Evolutionary conservation across 257 asterid species (phyloP).

Genomic region (Penstemon barbatus): DNA sequence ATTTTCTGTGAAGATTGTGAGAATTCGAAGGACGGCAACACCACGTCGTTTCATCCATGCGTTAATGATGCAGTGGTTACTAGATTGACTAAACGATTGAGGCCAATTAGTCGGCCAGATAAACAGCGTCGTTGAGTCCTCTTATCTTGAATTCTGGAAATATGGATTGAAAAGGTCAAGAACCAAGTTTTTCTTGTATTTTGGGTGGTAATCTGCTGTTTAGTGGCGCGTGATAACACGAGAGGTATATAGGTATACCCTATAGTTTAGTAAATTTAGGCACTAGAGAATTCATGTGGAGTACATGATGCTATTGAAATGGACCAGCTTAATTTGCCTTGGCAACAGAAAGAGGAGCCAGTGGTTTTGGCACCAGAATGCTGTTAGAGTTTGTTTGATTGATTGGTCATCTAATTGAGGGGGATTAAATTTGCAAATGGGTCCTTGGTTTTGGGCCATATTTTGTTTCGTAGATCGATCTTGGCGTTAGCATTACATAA

Average conservation of each 20-base stretch:
- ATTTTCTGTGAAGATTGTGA: constrained; percentile 53
- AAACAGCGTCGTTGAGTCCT: constrained; percentile 24
- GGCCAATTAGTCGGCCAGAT: constrained; percentile 63
- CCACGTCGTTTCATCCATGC: constrained; percentile 67
- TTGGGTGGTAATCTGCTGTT: constrained; percentile 19
- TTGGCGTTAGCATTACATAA: neutral
- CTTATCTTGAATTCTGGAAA: constrained; percentile 4
- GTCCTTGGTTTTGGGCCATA: constrained; percentile 2
- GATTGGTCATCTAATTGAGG: constrained; percentile 2
- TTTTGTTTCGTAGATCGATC: constrained; percentile 1
- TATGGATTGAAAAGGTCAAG: neutral
- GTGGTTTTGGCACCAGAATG: neutral
- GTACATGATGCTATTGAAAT: neutral
- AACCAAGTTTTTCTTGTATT: constrained; percentile 18
- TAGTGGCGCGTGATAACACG: constrained; percentile 19
- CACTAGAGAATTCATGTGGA: neutral
- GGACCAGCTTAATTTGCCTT: neutral
- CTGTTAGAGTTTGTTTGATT: neutral
- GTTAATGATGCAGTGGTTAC: constrained; percentile 54
- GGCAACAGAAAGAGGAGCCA: neutral
- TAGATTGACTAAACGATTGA: constrained; percentile 37
- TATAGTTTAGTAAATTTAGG: neutral
- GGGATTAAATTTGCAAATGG: neutral
- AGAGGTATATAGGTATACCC: neutral
- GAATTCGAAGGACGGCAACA: constrained; percentile 22